phyloP scores from a whole-genome alignment of 2,329 filamentous ascomycete species.

The Madurella fahalii region DNA sequence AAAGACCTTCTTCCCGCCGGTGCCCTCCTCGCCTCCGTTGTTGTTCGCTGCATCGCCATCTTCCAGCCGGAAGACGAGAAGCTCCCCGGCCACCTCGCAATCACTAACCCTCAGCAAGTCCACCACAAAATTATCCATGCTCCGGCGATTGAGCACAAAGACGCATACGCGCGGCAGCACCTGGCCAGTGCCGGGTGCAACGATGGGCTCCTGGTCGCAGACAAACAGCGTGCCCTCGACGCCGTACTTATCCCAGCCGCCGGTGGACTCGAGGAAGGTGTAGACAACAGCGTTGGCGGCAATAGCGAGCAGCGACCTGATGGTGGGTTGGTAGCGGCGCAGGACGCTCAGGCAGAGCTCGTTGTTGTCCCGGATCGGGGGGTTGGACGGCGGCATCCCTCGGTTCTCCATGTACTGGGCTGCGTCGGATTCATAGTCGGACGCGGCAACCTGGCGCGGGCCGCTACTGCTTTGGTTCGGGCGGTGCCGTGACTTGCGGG shows the following conservation, averaged over 20 bases:
- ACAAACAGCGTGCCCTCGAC: conserved; percentile 89
- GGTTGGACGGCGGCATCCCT: conserved; percentile 40
- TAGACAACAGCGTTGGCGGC: conserved; percentile 86
- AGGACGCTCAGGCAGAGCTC: conserved; percentile 86
- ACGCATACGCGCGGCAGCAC: conserved; percentile 50
- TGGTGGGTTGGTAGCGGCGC: conserved; percentile 71
- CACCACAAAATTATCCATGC: conserved; percentile 66
- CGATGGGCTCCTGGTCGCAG: conserved; percentile 56
- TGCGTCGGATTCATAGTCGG: conserved; percentile 66
- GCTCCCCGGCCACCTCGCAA: conserved; percentile 58
- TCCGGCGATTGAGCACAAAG: conserved; percentile 69
- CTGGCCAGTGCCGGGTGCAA: conserved; percentile 31
- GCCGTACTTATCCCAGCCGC: conserved; percentile 78
- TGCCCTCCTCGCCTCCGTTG: conserved; percentile 24
- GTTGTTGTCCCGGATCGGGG: conserved; percentile 65
- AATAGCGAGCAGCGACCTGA: conserved; percentile 70
- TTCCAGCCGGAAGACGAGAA: conserved; percentile 48
- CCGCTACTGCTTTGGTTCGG: conserved; percentile 25
- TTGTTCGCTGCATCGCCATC: conserved; percentile 24
- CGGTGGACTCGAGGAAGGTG: conserved; percentile 61
- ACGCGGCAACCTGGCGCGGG: conserved; percentile 37
- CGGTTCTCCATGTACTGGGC: conserved; percentile 44
- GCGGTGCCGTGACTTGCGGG: conserved; percentile 31
- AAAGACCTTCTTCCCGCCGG: conserved; percentile 36
- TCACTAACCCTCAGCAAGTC: conserved; percentile 58